These are phyloP conservation scores for Xylaria hypoxylon DNA, from an alignment of 2,329 filamentous ascomycete species.

Conservation along the genomic window DNA sequence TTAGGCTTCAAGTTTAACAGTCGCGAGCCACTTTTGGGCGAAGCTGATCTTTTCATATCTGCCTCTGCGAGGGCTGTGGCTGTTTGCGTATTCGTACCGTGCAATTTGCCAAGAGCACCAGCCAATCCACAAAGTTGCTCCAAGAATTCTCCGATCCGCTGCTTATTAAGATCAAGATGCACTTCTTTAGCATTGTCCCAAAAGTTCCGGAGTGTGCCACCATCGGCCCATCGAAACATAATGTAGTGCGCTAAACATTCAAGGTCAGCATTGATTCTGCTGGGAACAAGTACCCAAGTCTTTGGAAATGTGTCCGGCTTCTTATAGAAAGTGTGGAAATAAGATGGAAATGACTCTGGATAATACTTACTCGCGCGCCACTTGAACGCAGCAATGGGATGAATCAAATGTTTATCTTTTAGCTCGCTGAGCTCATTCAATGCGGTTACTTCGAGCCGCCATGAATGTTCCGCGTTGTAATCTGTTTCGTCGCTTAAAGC, in stretches of 20 bases:
- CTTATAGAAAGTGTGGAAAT: not conserved
- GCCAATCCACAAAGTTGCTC: conserved; percentile 29
- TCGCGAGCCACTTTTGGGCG: not conserved
- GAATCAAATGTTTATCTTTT: conserved; percentile 52
- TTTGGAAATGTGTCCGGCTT: not conserved
- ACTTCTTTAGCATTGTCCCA: conserved; percentile 24
- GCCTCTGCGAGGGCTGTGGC: conserved; percentile 7
- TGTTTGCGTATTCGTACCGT: conserved; percentile 27
- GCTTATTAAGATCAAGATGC: not conserved
- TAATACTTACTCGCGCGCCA: conserved; percentile 11
- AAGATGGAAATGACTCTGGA: not conserved
- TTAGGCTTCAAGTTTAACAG: not conserved
- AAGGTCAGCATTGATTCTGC: not conserved
- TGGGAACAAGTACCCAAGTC: not conserved
- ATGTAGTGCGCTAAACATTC: conserved; percentile 31
- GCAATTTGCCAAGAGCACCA: conserved; percentile 23
- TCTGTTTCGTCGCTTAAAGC: not conserved
- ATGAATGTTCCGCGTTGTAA: conserved; percentile 19
- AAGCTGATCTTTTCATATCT: not conserved
- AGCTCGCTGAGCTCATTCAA: conserved; percentile 25
- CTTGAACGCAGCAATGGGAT: conserved; percentile 32
- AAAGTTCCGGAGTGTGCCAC: conserved; percentile 40
- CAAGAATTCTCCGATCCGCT: conserved; percentile 16
- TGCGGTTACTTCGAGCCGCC: conserved; percentile 6
- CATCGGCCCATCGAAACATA: conserved; percentile 41